Base-by-base conservation (phyloP, 2,329 filamentous ascomycete species). In the Colletotrichum chrysophilum region DNA sequence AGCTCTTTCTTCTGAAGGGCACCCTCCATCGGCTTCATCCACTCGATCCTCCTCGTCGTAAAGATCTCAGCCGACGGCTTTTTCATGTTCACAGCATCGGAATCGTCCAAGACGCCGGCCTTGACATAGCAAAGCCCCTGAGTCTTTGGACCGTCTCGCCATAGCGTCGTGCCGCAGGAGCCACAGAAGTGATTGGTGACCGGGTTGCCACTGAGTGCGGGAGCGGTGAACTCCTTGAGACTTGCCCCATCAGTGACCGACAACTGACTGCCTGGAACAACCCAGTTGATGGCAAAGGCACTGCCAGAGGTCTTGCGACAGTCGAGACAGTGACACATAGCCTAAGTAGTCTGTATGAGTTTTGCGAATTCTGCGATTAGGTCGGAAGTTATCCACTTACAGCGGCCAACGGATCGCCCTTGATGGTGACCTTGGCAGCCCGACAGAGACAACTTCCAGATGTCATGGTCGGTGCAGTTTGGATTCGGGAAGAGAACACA, bases 301-400 rank as follows among this genome's bases (percentile, higher is more conserved):
- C 70, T 76, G 5, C 66, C 74, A 1, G 66, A 74, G 9, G 61
- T 62, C 32, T 65, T 74, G n/a, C 71, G 66, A 43, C 74, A 76
- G 16, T 74, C 66, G 14, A 13, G 16, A 56, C 70, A 76, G 55
- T 74, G 71, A n/a, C 70, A 76, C 7, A 74, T 24, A 9, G 74
- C 43, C 71, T 76, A 43, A 0, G 18, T 0, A 18, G 18, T 32
- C 26, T 30, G 26, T 18, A 7, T 60, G 1, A 30, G 24, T 16
- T 30, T 30, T 4, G 26, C 7, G 4, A 1, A 4, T 4, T 14
- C 14, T n/a, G 38, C 9, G 8, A 43, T n/a, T 43, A 34, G 8
- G 36, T 21, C 4, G 34, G 38, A n/a, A 58, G 2, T 2, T 38
- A 21, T 30, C 7, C 24, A 32, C 69, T 14, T 65, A 68, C 69